Conservation (phyloP, 2,329 filamentous ascomycete species). For the Alternaria postmessia region DNA sequence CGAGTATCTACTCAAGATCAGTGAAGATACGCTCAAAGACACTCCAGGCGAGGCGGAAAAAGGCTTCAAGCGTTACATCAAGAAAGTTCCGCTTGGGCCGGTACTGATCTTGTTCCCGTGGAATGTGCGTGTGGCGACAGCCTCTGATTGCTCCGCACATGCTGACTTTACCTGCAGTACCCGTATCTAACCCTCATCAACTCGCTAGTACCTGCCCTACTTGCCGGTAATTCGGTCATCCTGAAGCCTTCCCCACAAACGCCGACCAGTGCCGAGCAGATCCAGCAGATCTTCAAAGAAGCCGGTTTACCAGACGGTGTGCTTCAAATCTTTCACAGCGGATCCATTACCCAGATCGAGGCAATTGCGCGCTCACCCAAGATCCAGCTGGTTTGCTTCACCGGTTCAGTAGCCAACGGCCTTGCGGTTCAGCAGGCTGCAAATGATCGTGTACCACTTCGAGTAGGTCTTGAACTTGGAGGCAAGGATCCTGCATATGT, state of each 20-base stretch:
- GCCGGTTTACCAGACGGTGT: conserved; percentile 85
- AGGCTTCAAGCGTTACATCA: conserved; percentile 90
- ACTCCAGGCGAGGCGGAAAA: conserved; percentile 83
- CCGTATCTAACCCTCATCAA: conserved; percentile 94
- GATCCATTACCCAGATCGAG: conserved; percentile 79
- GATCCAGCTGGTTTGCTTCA: conserved; percentile 88
- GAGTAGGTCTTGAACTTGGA: conserved; percentile 88
- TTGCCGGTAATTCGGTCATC: conserved; percentile 90
- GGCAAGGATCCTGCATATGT: conserved; percentile 96
- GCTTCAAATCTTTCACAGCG: conserved; percentile 91
- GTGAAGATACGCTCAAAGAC: conserved; percentile 78
- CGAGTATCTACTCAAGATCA: conserved; percentile 86
- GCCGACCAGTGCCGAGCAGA: conserved; percentile 87
- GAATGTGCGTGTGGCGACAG: conserved; percentile 74
- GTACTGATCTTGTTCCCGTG: conserved; percentile 92
- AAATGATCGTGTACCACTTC: conserved; percentile 77
- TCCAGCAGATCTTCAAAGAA: conserved; percentile 76
- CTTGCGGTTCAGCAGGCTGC: conserved; percentile 86
- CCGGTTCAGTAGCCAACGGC: conserved; percentile 88
- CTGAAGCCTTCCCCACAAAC: conserved; percentile 96
- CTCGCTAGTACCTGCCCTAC: conserved; percentile 87
- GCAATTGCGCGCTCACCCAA: conserved; percentile 78
- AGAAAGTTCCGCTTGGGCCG: conserved; percentile 86
- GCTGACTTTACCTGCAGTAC: conserved; percentile 67
- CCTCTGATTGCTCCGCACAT: conserved; percentile 12